Base-by-base conservation (phyloP, 495 filamentous ascomycete genomes). In the Annulohypoxylon maeteangense region DNA sequence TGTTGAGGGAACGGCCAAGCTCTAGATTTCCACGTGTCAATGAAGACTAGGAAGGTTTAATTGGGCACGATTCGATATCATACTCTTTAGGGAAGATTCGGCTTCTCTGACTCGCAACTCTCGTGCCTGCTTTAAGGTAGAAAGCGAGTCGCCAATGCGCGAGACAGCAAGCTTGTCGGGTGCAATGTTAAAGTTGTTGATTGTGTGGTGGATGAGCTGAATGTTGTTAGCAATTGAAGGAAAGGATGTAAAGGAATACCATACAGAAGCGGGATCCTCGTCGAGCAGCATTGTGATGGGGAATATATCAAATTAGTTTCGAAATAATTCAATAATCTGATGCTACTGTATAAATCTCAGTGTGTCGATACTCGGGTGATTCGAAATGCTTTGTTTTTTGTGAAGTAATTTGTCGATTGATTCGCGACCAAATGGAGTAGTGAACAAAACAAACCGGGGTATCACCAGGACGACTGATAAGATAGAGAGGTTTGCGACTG, bases 161-260 rank as follows among this genome's bases (percentile, higher is more conserved):
- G 90, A 84, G 51, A 98, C 88, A 74, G 91, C 90, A 78, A 89
- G 83, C 72, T 91, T 94, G 84, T 99, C 95, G 2, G 92, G 91
- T 45, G 87, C 83, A 77, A 93, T 97, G 82, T 97, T 95, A 88
- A 99, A 99, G 85, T 98, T 97, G 57, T 87, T 85, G 79, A 95
- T 90, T 20, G 93, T 96, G 81, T 95, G 90, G 78, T 90, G 85
- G 80, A 98, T 97, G 75, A 98, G 90, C 92, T 95, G 75, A 40
- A 67, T 34, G 40, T 44, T 56, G 45, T 74, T 79, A 66, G 78
- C 75, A 48, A 38, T 62, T 38, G 45, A 71, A 67, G 62, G 3
- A 25, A 25, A 2, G 42, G 22, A 38, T 25, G 29, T 16, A 16
- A 32, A 27, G 18, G 56, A 70, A 40, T 29, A 11, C 66, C 85